Conservation (phyloP, 2,329 filamentous ascomycete species). For the Sclerotinia minor region DNA sequence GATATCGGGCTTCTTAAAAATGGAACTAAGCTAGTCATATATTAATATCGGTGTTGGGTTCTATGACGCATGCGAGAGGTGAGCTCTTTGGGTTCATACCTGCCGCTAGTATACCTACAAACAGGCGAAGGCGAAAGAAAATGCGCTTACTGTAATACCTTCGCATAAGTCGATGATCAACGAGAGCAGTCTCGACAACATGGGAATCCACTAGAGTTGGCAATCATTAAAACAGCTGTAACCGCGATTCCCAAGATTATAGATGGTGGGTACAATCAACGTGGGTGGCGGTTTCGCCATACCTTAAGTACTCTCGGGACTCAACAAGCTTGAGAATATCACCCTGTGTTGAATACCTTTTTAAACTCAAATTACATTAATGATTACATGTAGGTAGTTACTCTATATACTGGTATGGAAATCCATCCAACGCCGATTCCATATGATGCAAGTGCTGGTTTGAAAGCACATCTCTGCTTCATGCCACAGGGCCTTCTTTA, state of each 20-base stretch:
- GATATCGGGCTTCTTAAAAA: not conserved
- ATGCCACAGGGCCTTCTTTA: no score
- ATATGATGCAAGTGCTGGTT: not conserved
- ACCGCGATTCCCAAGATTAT: not conserved
- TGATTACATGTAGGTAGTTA: slow-evolving; percentile 5
- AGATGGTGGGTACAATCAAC: not conserved
- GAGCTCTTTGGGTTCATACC: not conserved
- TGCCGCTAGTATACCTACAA: not conserved
- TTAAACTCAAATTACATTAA: slow-evolving; percentile 11
- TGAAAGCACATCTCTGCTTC: not conserved
- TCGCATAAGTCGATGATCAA: not conserved
- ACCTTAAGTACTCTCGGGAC: not conserved
- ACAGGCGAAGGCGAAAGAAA: not conserved
- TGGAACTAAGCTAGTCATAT: not conserved
- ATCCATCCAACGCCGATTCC: slow-evolving; percentile 1
- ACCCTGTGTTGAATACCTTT: not conserved
- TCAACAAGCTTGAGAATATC: not conserved
- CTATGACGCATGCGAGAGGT: not conserved
- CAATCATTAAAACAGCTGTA: not conserved
- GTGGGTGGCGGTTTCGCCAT: not conserved
- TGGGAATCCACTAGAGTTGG: not conserved
- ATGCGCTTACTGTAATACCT: not conserved
- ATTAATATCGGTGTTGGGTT: not conserved
- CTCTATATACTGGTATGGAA: slow-evolving; percentile 10
- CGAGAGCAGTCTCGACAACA: not conserved